Base-by-base conservation (phyloP, 192 early-diverging fungal species). In the Coemansia sp. region DNA sequence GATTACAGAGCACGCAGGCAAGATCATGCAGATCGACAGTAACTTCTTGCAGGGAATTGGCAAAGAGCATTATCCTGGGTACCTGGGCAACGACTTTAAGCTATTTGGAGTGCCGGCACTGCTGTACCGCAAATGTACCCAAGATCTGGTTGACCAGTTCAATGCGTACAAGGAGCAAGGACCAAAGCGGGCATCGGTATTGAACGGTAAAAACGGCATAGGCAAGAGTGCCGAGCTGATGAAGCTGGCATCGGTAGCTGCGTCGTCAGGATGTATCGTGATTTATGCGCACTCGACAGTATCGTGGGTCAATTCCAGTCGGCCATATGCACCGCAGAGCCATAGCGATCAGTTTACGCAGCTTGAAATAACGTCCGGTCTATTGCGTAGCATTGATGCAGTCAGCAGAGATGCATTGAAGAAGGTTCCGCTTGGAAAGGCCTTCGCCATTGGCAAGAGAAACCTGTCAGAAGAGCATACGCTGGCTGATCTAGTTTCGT, bases 171-270 rank as follows among this genome's bases (percentile, higher is more conserved):
- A 57, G 4, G 33, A 44, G 4, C 16, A 33, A 12, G 65, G 57
- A 28, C 65, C 68, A 13, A 54, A 49, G 16, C 39, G 51, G 15
- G 70, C 70, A 7, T 37, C 59, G 13, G 61, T 79, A 16, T 23
- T 79, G n/a, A 55, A 68, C 31, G 76, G 76, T 11, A 53, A 40
- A 37, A 43, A 49, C 19, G 76, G 76, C 11, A 28, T 56, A 1
- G 76, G 76, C 6, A 79, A 79, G 44, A 79, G 76, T 53, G 76
- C 70, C 6, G 70, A 71, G 52, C 55, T 79, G 39, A 33, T 79
- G 57, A 79, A 68, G 46, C 35, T 69, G 41, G 76, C 70, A 8
- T 35, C 61, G 14, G 55, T 79, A 11, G 76, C 65, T 0, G 60
- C 65, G 3, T 53, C 65, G 12, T 55, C 42, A 1, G 70, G 56